Evolutionary conservation across 2,329 filamentous ascomycete genomes (phyloP).

Genomic region (Talaromyces sp.): DNA sequence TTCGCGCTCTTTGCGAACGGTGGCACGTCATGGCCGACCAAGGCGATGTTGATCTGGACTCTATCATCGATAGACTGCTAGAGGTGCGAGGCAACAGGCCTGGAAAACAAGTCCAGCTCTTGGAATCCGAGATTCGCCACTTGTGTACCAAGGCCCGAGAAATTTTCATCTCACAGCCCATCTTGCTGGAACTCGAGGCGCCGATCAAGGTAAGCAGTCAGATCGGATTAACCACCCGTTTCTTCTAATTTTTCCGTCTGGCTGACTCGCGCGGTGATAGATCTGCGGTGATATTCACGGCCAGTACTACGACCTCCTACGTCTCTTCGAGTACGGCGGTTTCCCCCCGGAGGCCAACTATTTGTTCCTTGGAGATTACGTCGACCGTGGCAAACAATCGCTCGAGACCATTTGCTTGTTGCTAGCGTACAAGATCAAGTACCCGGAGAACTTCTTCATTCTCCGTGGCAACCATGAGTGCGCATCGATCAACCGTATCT

Average conservation of each 20-base stretch:
- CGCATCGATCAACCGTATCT: slow-evolving; percentile 97
- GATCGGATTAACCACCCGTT: background rate
- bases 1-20: slow-evolving; percentile 25
- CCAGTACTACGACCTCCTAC: slow-evolving; percentile 96
- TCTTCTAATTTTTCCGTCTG: background rate
- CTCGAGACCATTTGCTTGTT: slow-evolving; percentile 97
- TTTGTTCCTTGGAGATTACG: slow-evolving; percentile 97
- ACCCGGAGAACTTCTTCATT: slow-evolving; percentile 99
- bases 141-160: slow-evolving; percentile 98
- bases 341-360: slow-evolving; percentile 99
- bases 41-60: slow-evolving; percentile 95
- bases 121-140: slow-evolving; percentile 93
- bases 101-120: slow-evolving; percentile 95
- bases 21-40: slow-evolving; percentile 63
- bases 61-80: slow-evolving; percentile 96
- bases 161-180: slow-evolving; percentile 99
- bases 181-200: slow-evolving; percentile 93
- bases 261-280: slow-evolving; percentile 43
- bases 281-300: slow-evolving; percentile 99
- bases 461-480: slow-evolving; percentile 98
- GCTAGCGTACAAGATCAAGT: slow-evolving; percentile 99
- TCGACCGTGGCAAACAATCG: slow-evolving; percentile 98
- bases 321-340: slow-evolving; percentile 95
- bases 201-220: slow-evolving; percentile 81
- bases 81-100: slow-evolving; percentile 97